Base-by-base conservation (phyloP, 1,284 basidiomycete species). In the Cutaneotrichosporon cyanovorans region DNA sequence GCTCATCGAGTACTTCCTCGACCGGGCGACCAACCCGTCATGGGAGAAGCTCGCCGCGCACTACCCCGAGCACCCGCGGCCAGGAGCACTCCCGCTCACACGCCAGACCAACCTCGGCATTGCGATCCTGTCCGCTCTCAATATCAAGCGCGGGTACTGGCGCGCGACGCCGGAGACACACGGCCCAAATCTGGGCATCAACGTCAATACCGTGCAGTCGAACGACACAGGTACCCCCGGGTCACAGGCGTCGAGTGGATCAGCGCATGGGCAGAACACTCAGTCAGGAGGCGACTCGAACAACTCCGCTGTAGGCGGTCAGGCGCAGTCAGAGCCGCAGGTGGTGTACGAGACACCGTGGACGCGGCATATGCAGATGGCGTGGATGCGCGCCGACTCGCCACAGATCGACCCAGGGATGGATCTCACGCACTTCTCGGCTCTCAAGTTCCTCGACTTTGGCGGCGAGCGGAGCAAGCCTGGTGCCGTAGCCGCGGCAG, bases 91-190 rank as follows among this genome's bases (percentile, higher is more conserved):
- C 15, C 58, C 60, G 22, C 57, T 69, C 6, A 57, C 50, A 9
- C 55, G 51, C 2, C 46, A 50, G 8, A 37, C 61, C 12, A 55
- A 69, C 40, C 58, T 67, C 30, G 67, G 67, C 15, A 22, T 48
- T 14, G 63, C 61, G 45, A 56, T 67, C 33, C 21, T 62, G 30
- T 64, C 66, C 42, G 66, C 67, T 16, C 56, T 69, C 18, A 66
- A 68, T 44, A 58, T 69, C 55, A 69, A 69, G 47, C 50, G 67
- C 42, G 67, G 67, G 1, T 69, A 53, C 56, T 69, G 67, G 67
- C 38, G 40, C 28, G 9, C 45, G 3, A 18, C 34, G 16, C 28
- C 38, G 14, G 31, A 34, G 32, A 16, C 37, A 18, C 42, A 44
- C 42, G 25, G 25, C 8, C n/a, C n/a, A n/a, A n/a, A n/a, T n/a